phyloP scores from a whole-genome alignment of 2,329 filamentous ascomycete species.

The Xylaria hypoxylon region DNA sequence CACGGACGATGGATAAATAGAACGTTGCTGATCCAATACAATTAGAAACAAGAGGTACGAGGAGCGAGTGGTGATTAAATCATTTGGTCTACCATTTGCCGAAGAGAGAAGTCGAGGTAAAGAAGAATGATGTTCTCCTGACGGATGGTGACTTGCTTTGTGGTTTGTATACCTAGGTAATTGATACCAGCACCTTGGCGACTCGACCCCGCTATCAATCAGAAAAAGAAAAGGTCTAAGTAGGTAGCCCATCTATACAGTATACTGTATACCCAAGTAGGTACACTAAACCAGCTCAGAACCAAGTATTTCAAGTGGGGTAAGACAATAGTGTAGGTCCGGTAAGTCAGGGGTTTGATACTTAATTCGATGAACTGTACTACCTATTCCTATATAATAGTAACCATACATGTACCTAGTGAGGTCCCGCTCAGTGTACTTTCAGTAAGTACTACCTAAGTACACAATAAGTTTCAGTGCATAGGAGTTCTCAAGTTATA shows the following conservation, averaged over 20 bases:
- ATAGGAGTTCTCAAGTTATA: not conserved
- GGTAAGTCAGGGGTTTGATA: not conserved
- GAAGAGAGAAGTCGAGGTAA: slow-evolving; percentile 1
- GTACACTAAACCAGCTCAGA: too few species aligned
- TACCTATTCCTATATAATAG: too few species aligned
- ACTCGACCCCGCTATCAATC: slow-evolving; percentile 3
- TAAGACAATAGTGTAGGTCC: slow-evolving; percentile 11
- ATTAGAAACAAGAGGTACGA: not conserved
- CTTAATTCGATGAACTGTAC: not conserved
- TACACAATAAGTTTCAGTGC: not conserved
- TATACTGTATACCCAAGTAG: too few species aligned
- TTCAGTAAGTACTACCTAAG: too few species aligned
- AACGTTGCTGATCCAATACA: not conserved
- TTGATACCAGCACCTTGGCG: not conserved
- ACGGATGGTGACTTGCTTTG: not conserved
- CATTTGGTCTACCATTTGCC: slow-evolving; percentile 6
- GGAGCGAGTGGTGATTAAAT: not conserved
- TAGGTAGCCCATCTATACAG: slow-evolving; percentile 6
- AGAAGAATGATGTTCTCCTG: not conserved
- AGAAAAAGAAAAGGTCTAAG: slow-evolving; percentile 13
- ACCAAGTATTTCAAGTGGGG: slow-evolving; percentile 15
- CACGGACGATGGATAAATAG: slow-evolving; percentile 14
- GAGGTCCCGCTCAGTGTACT: too few species aligned
- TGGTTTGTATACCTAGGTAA: not conserved
- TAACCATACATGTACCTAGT: too few species aligned